phyloP scores from a whole-genome alignment of 2,329 filamentous ascomycete genomes.

The Fusarium gaditjirri region DNA sequence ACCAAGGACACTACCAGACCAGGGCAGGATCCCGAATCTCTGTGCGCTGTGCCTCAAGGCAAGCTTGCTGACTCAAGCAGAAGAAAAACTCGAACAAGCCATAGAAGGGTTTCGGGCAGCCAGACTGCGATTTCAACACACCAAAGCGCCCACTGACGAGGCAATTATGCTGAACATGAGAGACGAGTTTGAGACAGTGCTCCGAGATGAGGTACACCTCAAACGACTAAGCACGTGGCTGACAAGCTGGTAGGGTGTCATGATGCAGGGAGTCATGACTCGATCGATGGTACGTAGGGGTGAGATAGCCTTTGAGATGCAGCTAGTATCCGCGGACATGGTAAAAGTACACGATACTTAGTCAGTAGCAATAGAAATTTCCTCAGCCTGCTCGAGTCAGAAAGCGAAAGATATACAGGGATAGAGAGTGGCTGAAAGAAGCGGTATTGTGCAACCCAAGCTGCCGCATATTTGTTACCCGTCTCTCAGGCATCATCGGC shows the following conservation, averaged over 20 bases:
- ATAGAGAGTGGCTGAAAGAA: conserved; percentile 9
- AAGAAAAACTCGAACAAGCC: conserved; percentile 22
- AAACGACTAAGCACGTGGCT: conserved; percentile 40
- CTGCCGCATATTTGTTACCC: conserved; percentile 17
- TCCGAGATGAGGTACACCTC: conserved; percentile 35
- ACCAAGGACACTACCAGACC: conserved; percentile 48
- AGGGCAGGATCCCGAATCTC: conserved; percentile 44
- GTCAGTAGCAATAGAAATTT: neutral
- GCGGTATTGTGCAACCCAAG: conserved; percentile 17
- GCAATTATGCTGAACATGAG: conserved; percentile 22
- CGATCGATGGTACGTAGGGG: conserved; percentile 1
- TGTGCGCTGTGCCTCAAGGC: conserved; percentile 34
- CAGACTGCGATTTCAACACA: conserved; percentile 21
- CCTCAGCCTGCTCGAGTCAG: conserved; percentile 29
- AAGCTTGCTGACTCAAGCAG: conserved; percentile 10
- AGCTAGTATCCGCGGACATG: neutral
- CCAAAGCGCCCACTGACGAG: conserved; percentile 24
- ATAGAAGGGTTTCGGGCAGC: conserved; percentile 23
- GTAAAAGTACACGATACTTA: conserved; percentile 31
- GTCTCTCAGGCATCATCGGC: neutral
- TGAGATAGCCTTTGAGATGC: conserved; percentile 3
- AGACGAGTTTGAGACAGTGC: conserved; percentile 38
- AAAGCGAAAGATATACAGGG: conserved; percentile 10
- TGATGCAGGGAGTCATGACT: conserved; percentile 15
- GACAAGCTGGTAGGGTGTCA: conserved; percentile 38